Conservation (phyloP, 352 stramenopile genomes). For the Pythium phragmiticola region DNA sequence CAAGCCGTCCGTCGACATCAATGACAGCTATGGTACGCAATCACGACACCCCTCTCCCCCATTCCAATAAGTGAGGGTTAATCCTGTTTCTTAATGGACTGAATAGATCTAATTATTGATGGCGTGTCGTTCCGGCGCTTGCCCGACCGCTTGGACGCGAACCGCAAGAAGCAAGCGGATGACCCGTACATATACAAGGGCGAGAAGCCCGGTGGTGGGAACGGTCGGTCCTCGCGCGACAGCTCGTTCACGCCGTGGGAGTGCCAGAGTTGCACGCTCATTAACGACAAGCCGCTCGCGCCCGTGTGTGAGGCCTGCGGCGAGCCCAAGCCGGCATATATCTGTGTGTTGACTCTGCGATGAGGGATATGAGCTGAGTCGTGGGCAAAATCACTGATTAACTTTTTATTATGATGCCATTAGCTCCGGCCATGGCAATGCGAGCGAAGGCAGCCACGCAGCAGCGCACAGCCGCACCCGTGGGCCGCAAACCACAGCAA, state of each 20-base stretch:
- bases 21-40: conserved; percentile 79
- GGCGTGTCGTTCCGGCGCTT: conserved; percentile 76
- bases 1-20: conserved; percentile 82
- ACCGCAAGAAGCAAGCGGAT: conserved; percentile 13
- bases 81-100: neutral
- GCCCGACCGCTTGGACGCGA: conserved; percentile 51
- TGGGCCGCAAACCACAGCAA: conserved; percentile 9
- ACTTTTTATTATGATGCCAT: neutral
- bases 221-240: conserved; percentile 32
- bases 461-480: conserved; percentile 19
- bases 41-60: too few relatives aligned
- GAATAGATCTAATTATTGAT: conserved; percentile 77
- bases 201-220: conserved; percentile 1
- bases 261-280: conserved; percentile 67
- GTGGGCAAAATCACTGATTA: neutral
- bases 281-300: conserved; percentile 76
- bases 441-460: conserved; percentile 48
- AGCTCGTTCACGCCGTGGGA: conserved; percentile 71
- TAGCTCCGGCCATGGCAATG: conserved; percentile 46
- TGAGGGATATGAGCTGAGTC: neutral
- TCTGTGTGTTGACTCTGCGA: conserved; percentile 38
- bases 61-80: too few relatives aligned
- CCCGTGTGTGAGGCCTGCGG: conserved; percentile 76
- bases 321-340: conserved; percentile 55
- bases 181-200: neutral